Conservation (phyloP, 108 stramenopile species). For the Nannochloropsis gaditana region DNA sequence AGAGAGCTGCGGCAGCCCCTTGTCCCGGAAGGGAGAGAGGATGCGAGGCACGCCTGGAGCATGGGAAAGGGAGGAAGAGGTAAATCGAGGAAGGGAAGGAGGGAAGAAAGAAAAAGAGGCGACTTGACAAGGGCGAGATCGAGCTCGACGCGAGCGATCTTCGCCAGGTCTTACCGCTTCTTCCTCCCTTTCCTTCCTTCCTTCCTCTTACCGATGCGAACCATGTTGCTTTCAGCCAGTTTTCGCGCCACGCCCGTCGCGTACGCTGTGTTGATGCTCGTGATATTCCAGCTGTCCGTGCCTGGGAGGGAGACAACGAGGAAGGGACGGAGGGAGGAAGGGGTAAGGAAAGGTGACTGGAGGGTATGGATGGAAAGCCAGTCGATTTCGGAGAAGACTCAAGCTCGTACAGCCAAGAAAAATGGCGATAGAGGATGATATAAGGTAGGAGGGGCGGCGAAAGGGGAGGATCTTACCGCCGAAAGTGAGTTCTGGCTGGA, state of each 20-base stretch:
- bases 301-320: neutral
- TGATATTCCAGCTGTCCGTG: neutral
- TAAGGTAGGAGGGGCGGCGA: neutral
- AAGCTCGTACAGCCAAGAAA: neutral
- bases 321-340: neutral
- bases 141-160: too few relatives aligned
- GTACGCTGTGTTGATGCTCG: neutral
- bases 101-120: neutral
- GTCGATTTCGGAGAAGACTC: neutral
- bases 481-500: neutral
- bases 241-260: too few relatives aligned
- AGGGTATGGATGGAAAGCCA: neutral
- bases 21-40: neutral
- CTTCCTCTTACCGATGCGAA: too few relatives aligned
- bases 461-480: neutral
- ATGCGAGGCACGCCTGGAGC: neutral
- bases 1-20: neutral
- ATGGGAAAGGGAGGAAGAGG: neutral
- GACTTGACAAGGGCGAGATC: neutral
- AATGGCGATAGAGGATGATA: neutral
- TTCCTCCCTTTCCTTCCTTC: too few relatives aligned
- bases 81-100: neutral
- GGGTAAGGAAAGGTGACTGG: neutral
- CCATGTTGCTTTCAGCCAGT: too few relatives aligned
- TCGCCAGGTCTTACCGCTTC: too few relatives aligned